Evolutionary conservation across 495 filamentous ascomycete species (phyloP).

Genomic region (Tetracladium marchalianum): DNA sequence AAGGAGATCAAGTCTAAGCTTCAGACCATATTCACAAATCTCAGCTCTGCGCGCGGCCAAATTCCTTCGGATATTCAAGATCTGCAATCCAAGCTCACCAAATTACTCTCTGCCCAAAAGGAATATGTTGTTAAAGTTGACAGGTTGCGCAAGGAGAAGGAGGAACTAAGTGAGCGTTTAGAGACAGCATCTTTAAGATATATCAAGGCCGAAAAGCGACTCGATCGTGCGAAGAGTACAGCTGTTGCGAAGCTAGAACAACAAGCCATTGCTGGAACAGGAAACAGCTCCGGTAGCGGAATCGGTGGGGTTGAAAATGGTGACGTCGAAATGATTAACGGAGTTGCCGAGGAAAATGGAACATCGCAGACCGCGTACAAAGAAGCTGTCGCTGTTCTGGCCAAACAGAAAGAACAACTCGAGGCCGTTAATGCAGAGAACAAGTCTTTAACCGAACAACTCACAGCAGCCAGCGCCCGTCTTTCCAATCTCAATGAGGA

Average conservation of each 20-base stretch:
- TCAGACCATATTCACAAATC: conserved; percentile 30
- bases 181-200: conserved; percentile 81
- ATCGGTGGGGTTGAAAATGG: conserved; percentile 47
- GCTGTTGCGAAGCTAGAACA: conserved; percentile 90
- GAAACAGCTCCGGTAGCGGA: conserved; percentile 39
- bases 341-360: conserved; percentile 45
- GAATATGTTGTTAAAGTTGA: conserved; percentile 67
- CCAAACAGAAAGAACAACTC: conserved; percentile 80
- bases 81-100: conserved; percentile 62
- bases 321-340: conserved; percentile 45
- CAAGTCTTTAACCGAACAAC: conserved; percentile 63
- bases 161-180: conserved; percentile 71
- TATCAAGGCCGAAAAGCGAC: conserved; percentile 86
- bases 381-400: conserved; percentile 61
- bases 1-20: conserved; percentile 35
- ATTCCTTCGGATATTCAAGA: conserved; percentile 55
- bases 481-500: conserved; percentile 71
- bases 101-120: conserved; percentile 72
- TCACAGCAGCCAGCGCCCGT: conserved; percentile 51
- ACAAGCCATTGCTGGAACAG: conserved; percentile 60
- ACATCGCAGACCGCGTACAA: conserved; percentile 49
- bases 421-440: conserved; percentile 71
- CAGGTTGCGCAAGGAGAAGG: conserved; percentile 65
- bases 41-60: conserved; percentile 30
- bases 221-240: conserved; percentile 77